phyloP scores from a whole-genome alignment of 2,329 filamentous ascomycete genomes.

The Cryphonectria parasitica region DNA sequence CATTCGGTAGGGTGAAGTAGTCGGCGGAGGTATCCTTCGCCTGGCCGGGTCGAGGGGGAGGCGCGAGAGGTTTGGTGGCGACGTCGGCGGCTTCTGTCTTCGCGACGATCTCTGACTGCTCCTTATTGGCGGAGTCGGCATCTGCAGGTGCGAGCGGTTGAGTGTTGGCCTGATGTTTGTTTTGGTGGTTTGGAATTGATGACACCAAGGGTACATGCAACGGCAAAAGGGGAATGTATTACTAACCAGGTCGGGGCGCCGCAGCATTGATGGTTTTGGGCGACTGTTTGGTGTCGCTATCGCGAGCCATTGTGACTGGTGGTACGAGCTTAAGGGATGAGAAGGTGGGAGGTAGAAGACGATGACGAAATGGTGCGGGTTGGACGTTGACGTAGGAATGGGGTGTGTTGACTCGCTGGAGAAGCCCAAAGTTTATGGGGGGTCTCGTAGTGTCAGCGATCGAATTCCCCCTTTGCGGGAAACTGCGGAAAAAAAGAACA shows the following conservation, averaged over 20 bases:
- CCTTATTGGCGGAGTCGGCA: conserved; percentile 50
- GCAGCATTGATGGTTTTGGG: conserved; percentile 47
- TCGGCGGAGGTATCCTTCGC: conserved; percentile 59
- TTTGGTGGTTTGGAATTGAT: conserved; percentile 26
- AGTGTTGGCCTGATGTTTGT: conserved; percentile 23
- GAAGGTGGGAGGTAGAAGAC: conserved; percentile 20
- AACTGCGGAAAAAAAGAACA: background rate
- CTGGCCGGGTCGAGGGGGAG: conserved; percentile 68
- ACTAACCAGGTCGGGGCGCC: conserved; percentile 28
- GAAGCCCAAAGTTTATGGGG: conserved; percentile 26
- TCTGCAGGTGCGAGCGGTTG: conserved; percentile 40
- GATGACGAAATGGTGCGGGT: conserved; percentile 41
- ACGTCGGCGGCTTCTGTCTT: conserved; percentile 62
- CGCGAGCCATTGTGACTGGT: conserved; percentile 28
- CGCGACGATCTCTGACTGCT: conserved; percentile 43
- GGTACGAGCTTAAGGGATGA: background rate
- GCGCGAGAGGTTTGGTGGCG: conserved; percentile 67
- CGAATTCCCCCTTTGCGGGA: background rate
- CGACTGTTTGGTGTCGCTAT: conserved; percentile 50
- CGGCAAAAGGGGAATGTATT: conserved; percentile 12
- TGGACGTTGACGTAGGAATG: conserved; percentile 10
- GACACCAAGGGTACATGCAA: conserved; percentile 19
- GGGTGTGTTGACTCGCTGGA: conserved; percentile 15
- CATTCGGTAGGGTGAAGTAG: conserved; percentile 67
- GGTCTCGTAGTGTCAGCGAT: conserved; percentile 27